These are phyloP conservation scores for Hymenotorrendiella dingleyae DNA, from an alignment of 2,329 filamentous ascomycete species.

Conservation along the genomic window DNA sequence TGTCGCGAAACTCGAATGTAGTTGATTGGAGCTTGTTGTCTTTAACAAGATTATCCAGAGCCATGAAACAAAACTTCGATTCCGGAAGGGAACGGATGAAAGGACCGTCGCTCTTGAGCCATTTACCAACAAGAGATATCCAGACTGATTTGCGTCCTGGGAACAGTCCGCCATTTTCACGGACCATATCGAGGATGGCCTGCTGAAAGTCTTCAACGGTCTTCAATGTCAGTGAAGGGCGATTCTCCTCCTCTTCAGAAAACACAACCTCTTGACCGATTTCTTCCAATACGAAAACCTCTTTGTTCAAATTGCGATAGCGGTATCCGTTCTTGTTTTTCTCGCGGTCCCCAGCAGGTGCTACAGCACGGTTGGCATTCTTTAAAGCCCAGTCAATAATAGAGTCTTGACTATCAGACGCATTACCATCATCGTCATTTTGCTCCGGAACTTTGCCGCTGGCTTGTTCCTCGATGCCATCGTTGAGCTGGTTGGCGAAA, in stretches of 20 bases:
- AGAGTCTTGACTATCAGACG: constrained; percentile 18
- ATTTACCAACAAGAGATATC: constrained; percentile 25
- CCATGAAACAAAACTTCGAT: constrained; percentile 19
- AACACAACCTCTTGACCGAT: too few species aligned
- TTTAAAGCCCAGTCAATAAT: constrained; percentile 19
- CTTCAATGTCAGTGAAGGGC: too few species aligned
- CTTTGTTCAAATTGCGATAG: background rate
- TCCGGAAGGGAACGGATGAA: constrained; percentile 18
- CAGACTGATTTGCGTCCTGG: constrained; percentile 27
- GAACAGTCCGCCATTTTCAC: constrained; percentile 23
- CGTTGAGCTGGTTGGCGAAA: background rate
- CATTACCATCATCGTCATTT: background rate
- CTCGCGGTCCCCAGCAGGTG: too few species aligned
- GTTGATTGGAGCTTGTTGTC: constrained; percentile 12
- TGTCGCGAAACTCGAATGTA: constrained; percentile 10
- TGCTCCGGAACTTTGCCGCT: too few species aligned
- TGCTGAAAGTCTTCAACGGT: constrained; percentile 12
- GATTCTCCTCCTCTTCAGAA: too few species aligned
- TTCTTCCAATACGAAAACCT: background rate
- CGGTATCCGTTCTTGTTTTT: too few species aligned
- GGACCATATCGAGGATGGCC: constrained; percentile 17
- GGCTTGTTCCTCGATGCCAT: background rate
- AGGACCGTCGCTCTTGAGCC: constrained; percentile 18
- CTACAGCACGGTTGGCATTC: constrained; percentile 6
- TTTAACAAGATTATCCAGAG: constrained; percentile 22